These are phyloP conservation scores for Trichoderma reesei DNA, from an alignment of 495 filamentous ascomycete genomes.

Conservation along the genomic window DNA sequence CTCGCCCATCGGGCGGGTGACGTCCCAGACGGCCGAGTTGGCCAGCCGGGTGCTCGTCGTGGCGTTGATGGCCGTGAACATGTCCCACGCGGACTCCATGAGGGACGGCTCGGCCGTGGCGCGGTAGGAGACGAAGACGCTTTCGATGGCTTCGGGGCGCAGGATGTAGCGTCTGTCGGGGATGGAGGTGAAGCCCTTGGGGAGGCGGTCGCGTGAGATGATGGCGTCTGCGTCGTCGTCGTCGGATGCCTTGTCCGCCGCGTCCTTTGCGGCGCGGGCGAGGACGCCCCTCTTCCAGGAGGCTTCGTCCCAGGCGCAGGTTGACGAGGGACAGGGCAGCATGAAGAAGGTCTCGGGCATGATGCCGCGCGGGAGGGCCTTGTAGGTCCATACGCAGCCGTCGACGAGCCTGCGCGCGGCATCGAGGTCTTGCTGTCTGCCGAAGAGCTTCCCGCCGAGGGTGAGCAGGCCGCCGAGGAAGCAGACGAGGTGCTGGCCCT, in stretches of 20 bases:
- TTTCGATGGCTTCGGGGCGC: slow-evolving; percentile 59
- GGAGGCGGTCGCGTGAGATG: slow-evolving; percentile 52
- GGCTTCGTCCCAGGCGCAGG: slow-evolving; percentile 63
- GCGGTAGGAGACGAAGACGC: slow-evolving; percentile 62
- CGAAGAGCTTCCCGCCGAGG: slow-evolving; percentile 62
- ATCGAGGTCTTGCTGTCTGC: slow-evolving; percentile 55
- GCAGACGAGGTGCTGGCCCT: slow-evolving; percentile 42
- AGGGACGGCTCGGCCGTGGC: slow-evolving; percentile 43
- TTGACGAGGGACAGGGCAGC: slow-evolving; percentile 47
- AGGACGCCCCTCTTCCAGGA: slow-evolving; percentile 32
- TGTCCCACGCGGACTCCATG: slow-evolving; percentile 48
- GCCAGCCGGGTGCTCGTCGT: slow-evolving; percentile 40
- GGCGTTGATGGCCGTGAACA: slow-evolving; percentile 43
- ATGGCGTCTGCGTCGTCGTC: slow-evolving; percentile 19
- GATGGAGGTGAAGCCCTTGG: slow-evolving; percentile 56
- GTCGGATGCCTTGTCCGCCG: no score
- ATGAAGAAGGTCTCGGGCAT: slow-evolving; percentile 68
- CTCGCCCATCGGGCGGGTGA: slow-evolving; percentile 18
- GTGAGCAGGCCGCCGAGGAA: slow-evolving; percentile 81
- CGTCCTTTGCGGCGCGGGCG: slow-evolving; percentile 12
- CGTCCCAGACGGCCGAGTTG: slow-evolving; percentile 39
- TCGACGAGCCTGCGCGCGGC: slow-evolving; percentile 65
- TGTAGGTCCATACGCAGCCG: slow-evolving; percentile 80
- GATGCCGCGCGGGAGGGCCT: slow-evolving; percentile 59
- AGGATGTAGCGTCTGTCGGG: slow-evolving; percentile 55